Evolutionary conservation across 768 basidiomycete species (phyloP).

Genomic region (Termitomyces sp.): DNA sequence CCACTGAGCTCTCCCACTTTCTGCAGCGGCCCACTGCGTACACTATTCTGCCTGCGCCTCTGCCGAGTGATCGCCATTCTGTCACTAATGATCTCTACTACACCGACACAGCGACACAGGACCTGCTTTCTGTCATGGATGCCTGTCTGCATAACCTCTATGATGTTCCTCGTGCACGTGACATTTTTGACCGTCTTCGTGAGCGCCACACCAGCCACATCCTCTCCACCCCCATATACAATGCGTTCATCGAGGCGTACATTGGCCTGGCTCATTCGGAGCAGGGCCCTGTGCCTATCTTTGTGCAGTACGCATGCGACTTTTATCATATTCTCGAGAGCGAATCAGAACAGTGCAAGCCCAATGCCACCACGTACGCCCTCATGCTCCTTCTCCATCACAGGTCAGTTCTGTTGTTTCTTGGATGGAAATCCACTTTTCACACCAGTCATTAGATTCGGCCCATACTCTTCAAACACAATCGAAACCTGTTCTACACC

Average conservation of each 20-base stretch:
- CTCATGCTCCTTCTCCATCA: conserved; percentile 56
- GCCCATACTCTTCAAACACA: conserved; percentile 24
- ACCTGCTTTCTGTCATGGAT: conserved; percentile 72
- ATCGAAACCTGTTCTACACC: conserved; percentile 12
- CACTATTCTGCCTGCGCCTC: conserved; percentile 62
- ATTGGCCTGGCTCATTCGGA: conserved; percentile 42
- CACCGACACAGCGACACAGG: conserved; percentile 59
- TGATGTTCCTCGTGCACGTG: conserved; percentile 72
- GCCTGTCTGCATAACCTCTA: conserved; percentile 74
- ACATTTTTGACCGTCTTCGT: conserved; percentile 64
- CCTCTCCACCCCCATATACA: conserved; percentile 49
- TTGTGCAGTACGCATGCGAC: conserved; percentile 58
- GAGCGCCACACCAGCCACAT: conserved; percentile 20
- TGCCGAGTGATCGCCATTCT: conserved; percentile 42
- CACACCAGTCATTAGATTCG: conserved; percentile 23
- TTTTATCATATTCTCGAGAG: conserved; percentile 55
- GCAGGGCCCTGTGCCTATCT: conserved; percentile 42
- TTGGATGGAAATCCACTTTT: not conserved
- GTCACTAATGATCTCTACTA: conserved; percentile 46
- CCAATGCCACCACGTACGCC: conserved; percentile 60
- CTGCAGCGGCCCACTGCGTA: conserved; percentile 40
- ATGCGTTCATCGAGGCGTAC: conserved; percentile 63
- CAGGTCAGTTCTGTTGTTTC: conserved; percentile 29
- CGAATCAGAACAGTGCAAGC: conserved; percentile 37
- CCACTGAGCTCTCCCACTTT: conserved; percentile 42